These are phyloP conservation scores for Microdochium paspali DNA, from an alignment of 2,329 filamentous ascomycete genomes.

Conservation along the genomic window DNA sequence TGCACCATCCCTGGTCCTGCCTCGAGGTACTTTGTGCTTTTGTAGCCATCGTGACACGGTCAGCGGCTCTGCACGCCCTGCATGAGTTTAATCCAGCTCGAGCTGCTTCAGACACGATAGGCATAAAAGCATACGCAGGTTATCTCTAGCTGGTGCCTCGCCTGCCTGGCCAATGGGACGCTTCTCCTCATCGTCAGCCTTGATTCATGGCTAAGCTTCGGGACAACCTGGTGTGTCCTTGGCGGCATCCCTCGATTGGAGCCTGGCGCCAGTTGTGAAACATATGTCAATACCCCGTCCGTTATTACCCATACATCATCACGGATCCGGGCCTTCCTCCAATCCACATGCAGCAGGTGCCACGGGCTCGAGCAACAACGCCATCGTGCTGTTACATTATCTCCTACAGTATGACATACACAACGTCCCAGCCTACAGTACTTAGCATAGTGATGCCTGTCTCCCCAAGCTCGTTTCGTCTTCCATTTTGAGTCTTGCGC, in stretches of 20 bases:
- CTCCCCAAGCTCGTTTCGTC: no score
- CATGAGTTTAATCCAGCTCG: neutral
- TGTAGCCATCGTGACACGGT: constrained; percentile 15
- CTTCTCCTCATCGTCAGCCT: neutral
- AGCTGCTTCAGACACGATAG: neutral
- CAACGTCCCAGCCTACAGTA: no score
- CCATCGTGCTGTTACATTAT: neutral
- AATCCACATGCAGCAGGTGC: neutral
- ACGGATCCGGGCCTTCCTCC: neutral
- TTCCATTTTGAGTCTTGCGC: no score
- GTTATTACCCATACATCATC: neutral
- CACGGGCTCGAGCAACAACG: neutral
- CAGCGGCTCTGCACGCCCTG: neutral
- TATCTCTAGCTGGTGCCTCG: neutral
- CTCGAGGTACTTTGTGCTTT: neutral
- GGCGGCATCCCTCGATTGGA: neutral
- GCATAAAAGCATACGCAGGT: neutral
- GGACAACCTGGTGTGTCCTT: neutral
- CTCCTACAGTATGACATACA: neutral
- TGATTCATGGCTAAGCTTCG: neutral
- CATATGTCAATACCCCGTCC: neutral
- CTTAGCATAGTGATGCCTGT: no score
- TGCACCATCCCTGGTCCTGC: constrained; percentile 1
- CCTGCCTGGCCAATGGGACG: neutral
- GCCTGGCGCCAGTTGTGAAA: neutral